These are phyloP conservation scores for Podospora sp. DNA, from an alignment of 495 filamentous ascomycete genomes.

Conservation along the genomic window DNA sequence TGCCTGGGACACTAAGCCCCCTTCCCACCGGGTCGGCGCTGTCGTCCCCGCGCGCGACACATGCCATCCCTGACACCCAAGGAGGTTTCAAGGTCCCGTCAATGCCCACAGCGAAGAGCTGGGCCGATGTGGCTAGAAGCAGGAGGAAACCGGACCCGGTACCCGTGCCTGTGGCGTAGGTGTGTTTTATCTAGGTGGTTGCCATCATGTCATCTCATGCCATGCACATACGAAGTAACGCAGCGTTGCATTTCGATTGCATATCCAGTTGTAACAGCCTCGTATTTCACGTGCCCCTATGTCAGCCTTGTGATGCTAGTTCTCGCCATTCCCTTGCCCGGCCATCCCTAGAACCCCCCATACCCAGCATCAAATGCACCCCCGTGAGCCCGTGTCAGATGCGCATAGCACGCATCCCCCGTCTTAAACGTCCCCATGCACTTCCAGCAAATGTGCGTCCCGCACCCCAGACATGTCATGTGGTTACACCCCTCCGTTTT, in stretches of 20 bases:
- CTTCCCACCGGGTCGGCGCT: constrained; percentile 20
- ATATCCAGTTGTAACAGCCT: background rate
- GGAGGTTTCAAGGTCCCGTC: constrained; percentile 26
- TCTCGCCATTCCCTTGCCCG: too few relatives aligned
- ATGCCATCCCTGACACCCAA: constrained; percentile 22
- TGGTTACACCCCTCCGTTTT: constrained; percentile 35
- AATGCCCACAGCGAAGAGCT: constrained; percentile 38
- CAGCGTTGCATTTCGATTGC: background rate
- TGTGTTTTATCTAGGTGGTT: background rate
- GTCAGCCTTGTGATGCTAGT: too few relatives aligned
- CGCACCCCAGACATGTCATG: constrained; percentile 32
- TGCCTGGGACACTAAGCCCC: constrained; percentile 21
- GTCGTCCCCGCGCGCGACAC: constrained; percentile 30
- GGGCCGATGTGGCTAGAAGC: constrained; percentile 37
- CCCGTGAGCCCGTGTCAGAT: constrained; percentile 22
- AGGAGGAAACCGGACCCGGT: background rate
- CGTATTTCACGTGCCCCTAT: background rate
- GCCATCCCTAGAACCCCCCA: background rate
- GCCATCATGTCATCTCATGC: background rate
- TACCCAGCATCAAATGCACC: constrained; percentile 6
- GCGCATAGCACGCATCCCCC: constrained; percentile 13
- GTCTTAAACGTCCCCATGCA: constrained; percentile 28
- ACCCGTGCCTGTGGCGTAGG: background rate
- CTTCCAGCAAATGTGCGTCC: constrained; percentile 34
- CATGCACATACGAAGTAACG: background rate